Evolutionary conservation across 2,329 filamentous ascomycete genomes (phyloP), one percentile per base, ranked within the genome.

Genomic region (Trichoderma pleuroti): DNA sequence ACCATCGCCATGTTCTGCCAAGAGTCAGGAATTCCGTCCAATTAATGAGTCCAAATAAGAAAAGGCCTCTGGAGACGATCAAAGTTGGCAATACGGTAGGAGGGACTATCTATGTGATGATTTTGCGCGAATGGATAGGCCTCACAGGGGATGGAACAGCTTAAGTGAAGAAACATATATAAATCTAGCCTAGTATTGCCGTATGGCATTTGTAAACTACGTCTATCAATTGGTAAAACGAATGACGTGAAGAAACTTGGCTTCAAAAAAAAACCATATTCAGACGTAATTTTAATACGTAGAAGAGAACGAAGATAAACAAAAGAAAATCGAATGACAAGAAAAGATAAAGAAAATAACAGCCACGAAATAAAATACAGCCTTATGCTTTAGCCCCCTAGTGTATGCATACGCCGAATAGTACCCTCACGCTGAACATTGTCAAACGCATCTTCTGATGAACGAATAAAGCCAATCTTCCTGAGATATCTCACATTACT

Each of bases 381-480:
- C 46, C 28, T 36, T 30, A 28, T 46, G 32, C 14, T 26, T 26
- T 16, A 57, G 2, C 34, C 34, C 6, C 30, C 24, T 18, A 57
- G 24, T 10, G 24, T 12, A 36, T 70, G 68, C 28, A 67, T 42
- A 26, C 68, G 68, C 16, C 60, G 36, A 63, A 70, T 60, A 10
- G 52, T 67, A 14, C 30, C 39, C 39, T 60, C 62, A 14, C 49
- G 62, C 62, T 67, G 54, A 28, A 54, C 34, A 14, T 30, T 61
- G 62, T 54, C 68, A 59, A 67, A 67, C n/a, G 54, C 62, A 9
- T 39, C 36, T 24, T 18, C 39, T 6, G 68, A 70, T 24, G 72
- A 63, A 34, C 56, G 61, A 89, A 96, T 66, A 36, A 74, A 74
- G 3, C 64, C 71, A 30, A 74, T 67, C 12, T 64, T 52, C 49